A percentile compares a stretch with the other conserved stretches of the same genome.
These are phyloP conservation scores for Mycena kentingensis DNA, from an alignment of 768 basidiomycete genomes.

Conservation along the genomic window DNA sequence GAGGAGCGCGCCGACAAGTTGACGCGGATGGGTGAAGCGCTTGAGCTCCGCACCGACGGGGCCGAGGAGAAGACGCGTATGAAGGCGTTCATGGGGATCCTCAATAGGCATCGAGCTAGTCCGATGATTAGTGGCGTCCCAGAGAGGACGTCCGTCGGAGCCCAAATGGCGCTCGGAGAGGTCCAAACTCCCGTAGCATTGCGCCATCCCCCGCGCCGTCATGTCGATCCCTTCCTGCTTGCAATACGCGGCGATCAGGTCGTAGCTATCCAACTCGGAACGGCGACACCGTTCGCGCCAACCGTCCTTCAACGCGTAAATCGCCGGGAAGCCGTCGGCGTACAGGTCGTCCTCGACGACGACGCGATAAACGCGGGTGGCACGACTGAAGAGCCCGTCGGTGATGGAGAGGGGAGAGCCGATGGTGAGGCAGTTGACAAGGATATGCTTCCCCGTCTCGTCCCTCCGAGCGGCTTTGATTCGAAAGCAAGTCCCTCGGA, in stretches of 20 bases:
- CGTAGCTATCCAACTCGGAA: background rate
- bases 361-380: constrained; percentile 9
- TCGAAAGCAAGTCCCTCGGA: background rate
- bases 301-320: background rate
- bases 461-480: background rate
- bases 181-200: background rate
- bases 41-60: background rate
- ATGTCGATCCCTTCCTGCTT: background rate
- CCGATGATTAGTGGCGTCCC: background rate
- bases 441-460: background rate
- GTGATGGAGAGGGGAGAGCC: background rate
- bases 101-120: background rate
- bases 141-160: background rate
- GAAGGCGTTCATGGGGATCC: background rate
- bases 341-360: background rate
- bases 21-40: background rate
- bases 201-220: background rate
- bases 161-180: background rate
- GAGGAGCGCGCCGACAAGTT: background rate
- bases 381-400: constrained; percentile 10
- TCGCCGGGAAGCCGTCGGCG: background rate
- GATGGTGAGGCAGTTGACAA: constrained; percentile 5
- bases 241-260: background rate
- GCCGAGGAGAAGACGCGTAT: background rate
- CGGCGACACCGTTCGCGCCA: background rate